A percentile compares a stretch with the other conserved stretches of the same genome.
phyloP scores from a whole-genome alignment of 345 rosid species.

The Gossypium turneri region DNA sequence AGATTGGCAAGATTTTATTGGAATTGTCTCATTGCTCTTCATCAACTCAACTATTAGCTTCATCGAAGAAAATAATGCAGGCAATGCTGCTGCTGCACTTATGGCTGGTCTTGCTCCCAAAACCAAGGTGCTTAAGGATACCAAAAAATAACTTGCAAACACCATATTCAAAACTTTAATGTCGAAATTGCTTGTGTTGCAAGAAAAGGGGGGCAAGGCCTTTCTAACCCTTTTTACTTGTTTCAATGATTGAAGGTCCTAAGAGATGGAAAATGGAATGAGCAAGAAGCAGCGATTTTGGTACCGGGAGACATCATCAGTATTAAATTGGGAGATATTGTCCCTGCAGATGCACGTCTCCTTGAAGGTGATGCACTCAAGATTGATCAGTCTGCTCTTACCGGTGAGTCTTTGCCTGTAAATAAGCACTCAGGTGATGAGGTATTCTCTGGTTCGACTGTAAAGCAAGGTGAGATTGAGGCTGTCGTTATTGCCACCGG shows the following conservation, averaged over 20 bases:
- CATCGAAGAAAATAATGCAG: slow-evolving; percentile 22
- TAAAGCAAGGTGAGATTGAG: slow-evolving; percentile 42
- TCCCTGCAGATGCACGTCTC: slow-evolving; percentile 23
- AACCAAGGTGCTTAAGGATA: slow-evolving; percentile 15
- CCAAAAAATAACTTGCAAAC: background rate
- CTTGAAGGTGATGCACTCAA: slow-evolving; percentile 20
- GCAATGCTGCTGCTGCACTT: slow-evolving; percentile 23
- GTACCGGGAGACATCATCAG: slow-evolving; percentile 21
- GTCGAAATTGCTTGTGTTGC: background rate
- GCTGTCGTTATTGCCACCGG: slow-evolving; percentile 42
- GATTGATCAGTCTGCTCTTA: slow-evolving; percentile 22
- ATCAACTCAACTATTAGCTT: slow-evolving; percentile 22
- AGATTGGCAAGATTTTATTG: slow-evolving; percentile 29
- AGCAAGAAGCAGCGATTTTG: slow-evolving; percentile 21
- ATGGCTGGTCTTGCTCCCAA: slow-evolving; percentile 26
- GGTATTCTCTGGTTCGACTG: slow-evolving; percentile 40
- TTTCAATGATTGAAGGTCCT: slow-evolving; percentile 34
- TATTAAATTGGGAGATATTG: slow-evolving; percentile 19
- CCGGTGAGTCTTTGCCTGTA: slow-evolving; percentile 33
- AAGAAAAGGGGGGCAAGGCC: background rate
- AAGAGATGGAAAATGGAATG: slow-evolving; percentile 14
- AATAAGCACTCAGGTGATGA: slow-evolving; percentile 32
- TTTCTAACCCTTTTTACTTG: background rate
- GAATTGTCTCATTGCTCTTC: slow-evolving; percentile 8
- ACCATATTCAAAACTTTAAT: background rate